Conservation (phyloP, 805 yeast genomes). For the Cephaloascus albidus region DNA sequence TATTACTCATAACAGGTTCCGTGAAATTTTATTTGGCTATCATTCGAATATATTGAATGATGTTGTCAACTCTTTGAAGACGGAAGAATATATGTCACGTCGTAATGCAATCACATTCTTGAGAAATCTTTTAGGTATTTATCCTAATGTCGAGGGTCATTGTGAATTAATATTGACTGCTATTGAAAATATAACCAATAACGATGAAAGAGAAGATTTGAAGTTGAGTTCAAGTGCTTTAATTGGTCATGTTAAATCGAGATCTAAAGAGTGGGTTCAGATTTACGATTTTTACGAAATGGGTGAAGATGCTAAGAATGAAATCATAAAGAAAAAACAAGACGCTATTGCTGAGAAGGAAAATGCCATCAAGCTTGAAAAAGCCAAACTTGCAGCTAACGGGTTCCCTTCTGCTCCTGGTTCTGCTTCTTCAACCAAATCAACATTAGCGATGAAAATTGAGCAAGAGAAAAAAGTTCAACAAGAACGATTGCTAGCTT, state of each 20-base stretch:
- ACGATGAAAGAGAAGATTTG: slow-evolving; percentile 71
- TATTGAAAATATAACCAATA: slow-evolving; percentile 35
- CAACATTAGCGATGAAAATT: neutral
- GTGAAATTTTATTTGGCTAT: slow-evolving; percentile 40
- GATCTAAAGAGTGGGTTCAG: slow-evolving; percentile 39
- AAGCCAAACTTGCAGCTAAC: neutral
- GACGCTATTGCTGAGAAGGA: neutral
- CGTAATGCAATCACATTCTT: slow-evolving; percentile 73
- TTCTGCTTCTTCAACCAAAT: neutral
- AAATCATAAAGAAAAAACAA: neutral
- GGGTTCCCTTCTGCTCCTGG: neutral
- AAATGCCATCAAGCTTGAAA: neutral
- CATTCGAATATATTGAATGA: slow-evolving; percentile 40
- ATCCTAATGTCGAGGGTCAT: slow-evolving; percentile 62
- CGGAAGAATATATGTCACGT: slow-evolving; percentile 64
- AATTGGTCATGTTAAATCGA: slow-evolving; percentile 53
- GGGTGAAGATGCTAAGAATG: slow-evolving; percentile 29
- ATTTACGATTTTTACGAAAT: slow-evolving; percentile 49
- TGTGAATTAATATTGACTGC: slow-evolving; percentile 40
- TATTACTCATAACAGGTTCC: slow-evolving; percentile 20
- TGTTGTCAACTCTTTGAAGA: slow-evolving; percentile 30
- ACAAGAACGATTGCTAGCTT: neutral
- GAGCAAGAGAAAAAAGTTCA: neutral
- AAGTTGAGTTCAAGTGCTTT: slow-evolving; percentile 69
- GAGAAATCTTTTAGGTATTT: slow-evolving; percentile 52